Conservation (phyloP, 306 rosid species). For the Quercus parvula region DNA sequence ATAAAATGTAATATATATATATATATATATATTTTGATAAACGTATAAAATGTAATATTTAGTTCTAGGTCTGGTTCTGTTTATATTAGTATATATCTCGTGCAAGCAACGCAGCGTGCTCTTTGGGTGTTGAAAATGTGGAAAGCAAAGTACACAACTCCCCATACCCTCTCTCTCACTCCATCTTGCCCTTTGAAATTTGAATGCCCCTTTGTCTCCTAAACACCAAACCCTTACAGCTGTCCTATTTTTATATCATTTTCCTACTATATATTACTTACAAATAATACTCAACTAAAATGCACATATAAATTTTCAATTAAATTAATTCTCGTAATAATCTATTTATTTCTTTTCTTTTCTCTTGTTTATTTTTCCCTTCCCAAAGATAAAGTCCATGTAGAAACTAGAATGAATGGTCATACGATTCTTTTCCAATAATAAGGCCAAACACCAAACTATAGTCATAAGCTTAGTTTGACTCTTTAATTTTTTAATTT, state of each 20-base stretch:
- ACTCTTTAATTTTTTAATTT: slow-evolving; percentile 15
- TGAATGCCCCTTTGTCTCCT: slow-evolving; percentile 53
- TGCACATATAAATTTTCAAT: not conserved
- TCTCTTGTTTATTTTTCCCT: slow-evolving; percentile 11
- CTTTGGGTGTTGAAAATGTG: slow-evolving; percentile 38
- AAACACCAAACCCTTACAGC: slow-evolving; percentile 60
- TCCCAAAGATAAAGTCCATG: slow-evolving; percentile 1
- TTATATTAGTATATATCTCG: not conserved
- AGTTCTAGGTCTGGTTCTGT: no score
- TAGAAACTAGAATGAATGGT: slow-evolving; percentile 12
- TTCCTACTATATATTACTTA: not conserved
- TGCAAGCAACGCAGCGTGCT: slow-evolving; percentile 61
- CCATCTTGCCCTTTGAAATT: slow-evolving; percentile 36
- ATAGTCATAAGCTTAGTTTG: slow-evolving; percentile 53
- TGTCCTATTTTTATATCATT: slow-evolving; percentile 28
- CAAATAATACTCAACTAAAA: not conserved
- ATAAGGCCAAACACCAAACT: slow-evolving; percentile 36
- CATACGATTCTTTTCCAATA: slow-evolving; percentile 30
- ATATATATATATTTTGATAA: no score
- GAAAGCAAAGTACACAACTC: slow-evolving; percentile 38
- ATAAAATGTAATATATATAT: not conserved
- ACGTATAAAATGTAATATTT: not conserved
- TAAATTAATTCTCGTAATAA: not conserved
- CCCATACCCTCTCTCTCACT: slow-evolving; percentile 17
- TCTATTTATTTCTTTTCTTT: no score